Base-by-base conservation (phyloP, 2,329 filamentous ascomycete genomes). In the Drechslerella stenobrocha region DNA sequence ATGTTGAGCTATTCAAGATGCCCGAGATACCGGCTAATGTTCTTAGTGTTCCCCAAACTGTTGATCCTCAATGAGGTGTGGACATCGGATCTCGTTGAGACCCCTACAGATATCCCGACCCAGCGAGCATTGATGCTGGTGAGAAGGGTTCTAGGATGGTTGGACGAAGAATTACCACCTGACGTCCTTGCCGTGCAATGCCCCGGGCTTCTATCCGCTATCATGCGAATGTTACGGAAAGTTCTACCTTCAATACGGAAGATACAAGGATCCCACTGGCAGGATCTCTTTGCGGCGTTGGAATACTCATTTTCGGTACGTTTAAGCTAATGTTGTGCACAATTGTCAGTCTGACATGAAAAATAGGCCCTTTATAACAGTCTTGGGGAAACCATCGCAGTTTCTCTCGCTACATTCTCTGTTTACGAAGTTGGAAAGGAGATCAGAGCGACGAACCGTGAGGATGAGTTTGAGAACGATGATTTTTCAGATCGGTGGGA, bases 241-340 rank as follows among this genome's bases (percentile, higher is more conserved):
- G 78, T 96, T 2, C 76, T 96, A 0, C 88, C 89, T 1, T 82
- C 82, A 37, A 86, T 96, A 72, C 83, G 84, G 63, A 87, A 90
- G 46, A 84, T 96, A 0, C 96, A 96, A 73, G 93, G 92, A 0
- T 84, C 88, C 0, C 89, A 96, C 74, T 98, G 93, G 93, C 82
- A 86, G 51, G 47, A 65, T 6, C 30, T 72, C 15, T 70, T 67
- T 34, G 82, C 82, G 47, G 76, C 81, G 0, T 76, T 90, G 15
- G 79, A 82, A 30, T 82, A 84, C 50, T 82, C 86, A 65, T 77
- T 81, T 8, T 76, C 77, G 63, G 63, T 67, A 60, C 30, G 56
- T 44, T 23, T 18, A 5, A 20, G 30, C 8, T 24, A n/a, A 48
- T n/a, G 11, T 23, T 15, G 3, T 37, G 6, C 18, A 20, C 4